Conservation (phyloP, 176 grass and related monocot genomes). For the Phoenix dactylifera region DNA sequence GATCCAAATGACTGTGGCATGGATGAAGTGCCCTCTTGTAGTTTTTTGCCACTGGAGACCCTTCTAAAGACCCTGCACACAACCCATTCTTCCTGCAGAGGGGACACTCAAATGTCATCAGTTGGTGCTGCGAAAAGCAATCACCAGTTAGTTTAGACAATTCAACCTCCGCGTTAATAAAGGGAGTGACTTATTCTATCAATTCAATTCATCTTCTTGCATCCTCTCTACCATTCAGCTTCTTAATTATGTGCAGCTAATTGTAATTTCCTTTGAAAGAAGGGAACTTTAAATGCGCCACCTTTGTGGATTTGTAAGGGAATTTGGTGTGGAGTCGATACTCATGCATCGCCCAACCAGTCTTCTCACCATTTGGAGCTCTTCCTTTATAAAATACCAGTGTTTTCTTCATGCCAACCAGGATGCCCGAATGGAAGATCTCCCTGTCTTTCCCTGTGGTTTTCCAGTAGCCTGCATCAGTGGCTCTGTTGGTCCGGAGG, state of each 20-base stretch:
- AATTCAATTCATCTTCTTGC: no score
- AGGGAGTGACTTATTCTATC: no score
- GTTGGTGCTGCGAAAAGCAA: no score
- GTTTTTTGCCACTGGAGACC: not conserved
- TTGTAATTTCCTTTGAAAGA: no score
- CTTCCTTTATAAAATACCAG: conserved; percentile 25
- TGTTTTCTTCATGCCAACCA: conserved; percentile 23
- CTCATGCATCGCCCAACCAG: conserved; percentile 23
- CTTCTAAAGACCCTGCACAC: conserved; percentile 22
- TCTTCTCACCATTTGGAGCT: conserved; percentile 24
- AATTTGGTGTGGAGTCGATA: conserved; percentile 18
- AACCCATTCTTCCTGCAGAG: conserved; percentile 17
- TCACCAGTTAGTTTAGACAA: no score
- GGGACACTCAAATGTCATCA: not conserved
- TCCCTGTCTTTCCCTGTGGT: conserved; percentile 22
- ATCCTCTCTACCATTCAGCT: no score
- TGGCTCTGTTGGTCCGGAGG: conserved; percentile 14
- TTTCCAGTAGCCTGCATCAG: conserved; percentile 20
- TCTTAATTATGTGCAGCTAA: no score
- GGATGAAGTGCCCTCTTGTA: not conserved
- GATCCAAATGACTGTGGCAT: conserved; percentile 10
- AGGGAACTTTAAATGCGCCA: not conserved
- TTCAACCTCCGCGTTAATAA: no score
- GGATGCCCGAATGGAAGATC: conserved; percentile 10
- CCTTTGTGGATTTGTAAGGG: conserved; percentile 6